Evolutionary conservation across 768 basidiomycete species (phyloP).

Genomic region (Trametes elegans): DNA sequence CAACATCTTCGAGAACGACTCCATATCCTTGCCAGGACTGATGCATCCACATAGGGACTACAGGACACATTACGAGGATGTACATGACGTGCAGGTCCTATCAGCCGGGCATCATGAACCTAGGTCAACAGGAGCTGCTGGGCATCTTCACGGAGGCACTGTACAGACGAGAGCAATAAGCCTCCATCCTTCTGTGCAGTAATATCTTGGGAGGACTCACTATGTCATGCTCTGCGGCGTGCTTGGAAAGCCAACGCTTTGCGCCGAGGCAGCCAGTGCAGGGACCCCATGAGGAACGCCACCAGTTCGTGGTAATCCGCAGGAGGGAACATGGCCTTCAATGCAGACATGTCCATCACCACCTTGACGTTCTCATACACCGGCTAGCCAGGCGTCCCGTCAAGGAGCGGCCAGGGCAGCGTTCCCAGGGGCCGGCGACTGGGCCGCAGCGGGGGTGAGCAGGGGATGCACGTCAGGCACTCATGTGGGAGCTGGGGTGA

Average conservation of each 20-base stretch:
- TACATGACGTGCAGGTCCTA: no score
- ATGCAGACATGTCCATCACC: neutral
- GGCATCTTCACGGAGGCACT: no score
- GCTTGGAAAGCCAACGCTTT: neutral
- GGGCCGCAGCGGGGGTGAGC: neutral
- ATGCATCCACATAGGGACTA: no score
- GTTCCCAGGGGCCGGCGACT: neutral
- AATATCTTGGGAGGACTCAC: neutral
- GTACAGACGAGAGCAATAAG: no score
- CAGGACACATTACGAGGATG: no score
- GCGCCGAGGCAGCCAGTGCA: neutral
- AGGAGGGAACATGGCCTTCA: neutral
- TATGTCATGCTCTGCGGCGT: neutral
- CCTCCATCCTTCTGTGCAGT: no score
- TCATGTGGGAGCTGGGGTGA: neutral
- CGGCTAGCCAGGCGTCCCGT: neutral
- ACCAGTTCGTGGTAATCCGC: neutral
- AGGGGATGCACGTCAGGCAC: neutral
- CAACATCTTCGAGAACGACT: no score
- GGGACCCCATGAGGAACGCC: neutral
- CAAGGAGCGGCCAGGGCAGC: neutral
- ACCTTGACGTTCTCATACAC: neutral
- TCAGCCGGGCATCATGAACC: no score
- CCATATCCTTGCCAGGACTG: no score
- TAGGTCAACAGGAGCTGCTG: no score